phyloP scores from a whole-genome alignment of 2,329 filamentous ascomycete species.

The Botrytis aclada region DNA sequence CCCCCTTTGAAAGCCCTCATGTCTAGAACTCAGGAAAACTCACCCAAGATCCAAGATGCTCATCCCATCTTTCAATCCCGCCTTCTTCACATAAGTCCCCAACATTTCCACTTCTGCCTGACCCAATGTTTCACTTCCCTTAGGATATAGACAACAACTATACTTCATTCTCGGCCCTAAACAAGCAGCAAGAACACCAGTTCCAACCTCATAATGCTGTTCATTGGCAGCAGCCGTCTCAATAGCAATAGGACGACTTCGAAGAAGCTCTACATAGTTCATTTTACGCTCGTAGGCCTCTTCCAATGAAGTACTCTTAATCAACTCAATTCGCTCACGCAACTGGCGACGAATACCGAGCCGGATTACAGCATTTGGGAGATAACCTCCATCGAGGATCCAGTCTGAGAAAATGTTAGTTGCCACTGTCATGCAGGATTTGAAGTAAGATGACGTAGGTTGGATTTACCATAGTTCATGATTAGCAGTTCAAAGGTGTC shows the following conservation, averaged over 20 bases:
- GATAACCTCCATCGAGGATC: constrained; percentile 62
- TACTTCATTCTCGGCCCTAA: constrained; percentile 72
- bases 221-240: constrained; percentile 63
- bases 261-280: constrained; percentile 58
- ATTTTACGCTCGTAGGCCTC: constrained; percentile 59
- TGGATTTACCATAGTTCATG: constrained; percentile 34
- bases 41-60: constrained; percentile 36
- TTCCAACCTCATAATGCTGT: constrained; percentile 72
- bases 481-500: not conserved
- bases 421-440: not conserved
- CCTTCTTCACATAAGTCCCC: constrained; percentile 58
- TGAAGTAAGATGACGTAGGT: not conserved
- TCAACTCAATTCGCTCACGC: constrained; percentile 54
- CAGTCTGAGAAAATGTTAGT: constrained; percentile 43
- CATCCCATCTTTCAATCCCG: constrained; percentile 40
- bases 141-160: constrained; percentile 63
- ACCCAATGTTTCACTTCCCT: constrained; percentile 58
- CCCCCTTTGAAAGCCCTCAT: not conserved
- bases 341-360: constrained; percentile 65
- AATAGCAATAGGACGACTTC: constrained; percentile 62
- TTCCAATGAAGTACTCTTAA: constrained; percentile 52
- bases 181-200: constrained; percentile 57
- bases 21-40: constrained; percentile 18
- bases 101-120: constrained; percentile 68
- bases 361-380: constrained; percentile 61